phyloP scores from a whole-genome alignment of 352 stramenopile genomes.

The Lagenidium giganteum region DNA sequence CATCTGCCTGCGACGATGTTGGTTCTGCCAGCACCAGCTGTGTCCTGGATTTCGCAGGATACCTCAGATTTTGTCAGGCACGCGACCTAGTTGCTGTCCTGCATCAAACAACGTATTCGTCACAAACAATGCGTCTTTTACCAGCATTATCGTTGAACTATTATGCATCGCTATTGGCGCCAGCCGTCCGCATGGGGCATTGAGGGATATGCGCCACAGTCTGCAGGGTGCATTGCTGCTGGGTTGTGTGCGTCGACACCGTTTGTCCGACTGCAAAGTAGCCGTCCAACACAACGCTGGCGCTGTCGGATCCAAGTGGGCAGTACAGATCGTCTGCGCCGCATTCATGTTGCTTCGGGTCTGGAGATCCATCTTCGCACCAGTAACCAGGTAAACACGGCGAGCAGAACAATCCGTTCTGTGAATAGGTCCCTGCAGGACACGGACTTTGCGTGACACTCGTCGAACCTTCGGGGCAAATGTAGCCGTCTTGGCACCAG shows the following conservation, averaged over 20 bases:
- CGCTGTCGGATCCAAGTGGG: slow-evolving; percentile 37
- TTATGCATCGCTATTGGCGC: slow-evolving; percentile 28
- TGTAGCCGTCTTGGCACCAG: slow-evolving; percentile 47
- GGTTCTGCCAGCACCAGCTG: no score
- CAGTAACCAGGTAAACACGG: slow-evolving; percentile 57
- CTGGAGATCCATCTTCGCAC: slow-evolving; percentile 34
- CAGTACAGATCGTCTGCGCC: slow-evolving; percentile 38
- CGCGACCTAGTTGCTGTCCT: no score
- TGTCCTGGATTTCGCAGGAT: no score
- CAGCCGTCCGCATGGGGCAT: slow-evolving; percentile 48
- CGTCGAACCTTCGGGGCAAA: slow-evolving; percentile 37
- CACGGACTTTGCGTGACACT: slow-evolving; percentile 40
- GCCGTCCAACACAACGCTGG: slow-evolving; percentile 22
- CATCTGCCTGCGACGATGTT: no score
- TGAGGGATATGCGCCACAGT: slow-evolving; percentile 45
- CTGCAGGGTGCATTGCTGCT: slow-evolving; percentile 31
- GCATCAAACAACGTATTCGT: no score
- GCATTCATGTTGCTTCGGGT: slow-evolving; percentile 45
- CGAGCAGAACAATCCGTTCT: slow-evolving; percentile 43
- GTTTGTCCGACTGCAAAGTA: slow-evolving; percentile 39
- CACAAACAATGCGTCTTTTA: no score
- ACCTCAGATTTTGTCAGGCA: no score
- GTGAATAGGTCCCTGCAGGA: slow-evolving; percentile 46
- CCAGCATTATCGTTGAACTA: no score
- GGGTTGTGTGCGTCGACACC: slow-evolving; percentile 28